Percentiles rank a stretch among this genome's conserved stretches.
These are phyloP conservation scores for Lachancea thermotolerans DNA, from an alignment of 805 yeast species.

Conservation along the genomic window DNA sequence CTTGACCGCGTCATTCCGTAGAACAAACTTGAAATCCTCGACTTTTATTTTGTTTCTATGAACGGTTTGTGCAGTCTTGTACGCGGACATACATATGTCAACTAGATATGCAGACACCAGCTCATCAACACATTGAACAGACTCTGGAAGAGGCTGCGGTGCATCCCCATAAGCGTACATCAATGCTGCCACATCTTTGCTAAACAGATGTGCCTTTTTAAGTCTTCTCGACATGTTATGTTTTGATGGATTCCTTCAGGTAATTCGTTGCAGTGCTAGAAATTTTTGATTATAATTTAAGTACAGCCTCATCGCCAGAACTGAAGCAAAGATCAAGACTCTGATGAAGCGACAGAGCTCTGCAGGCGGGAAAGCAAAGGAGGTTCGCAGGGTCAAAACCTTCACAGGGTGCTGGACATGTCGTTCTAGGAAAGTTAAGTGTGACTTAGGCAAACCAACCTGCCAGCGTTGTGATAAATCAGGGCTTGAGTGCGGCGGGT, in stretches of 20 bases:
- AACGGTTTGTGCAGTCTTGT: slow-evolving; percentile 43
- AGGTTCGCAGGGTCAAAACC: slow-evolving; percentile 47
- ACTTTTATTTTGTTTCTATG: slow-evolving; percentile 57
- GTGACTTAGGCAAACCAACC: slow-evolving; percentile 64
- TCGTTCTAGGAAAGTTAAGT: slow-evolving; percentile 69
- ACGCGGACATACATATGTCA: slow-evolving; percentile 52
- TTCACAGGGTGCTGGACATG: slow-evolving; percentile 90
- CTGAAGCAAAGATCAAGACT: background rate
- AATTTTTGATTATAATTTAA: background rate
- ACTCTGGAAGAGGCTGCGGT: slow-evolving; percentile 57
- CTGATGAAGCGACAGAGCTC: slow-evolving; percentile 11
- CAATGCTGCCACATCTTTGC: slow-evolving; percentile 49
- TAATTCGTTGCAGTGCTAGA: no score
- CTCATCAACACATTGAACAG: slow-evolving; percentile 62
- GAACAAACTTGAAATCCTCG: slow-evolving; percentile 66
- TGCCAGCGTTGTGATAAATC: slow-evolving; percentile 68
- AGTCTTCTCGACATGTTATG: slow-evolving; percentile 30
- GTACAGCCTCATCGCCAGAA: background rate
- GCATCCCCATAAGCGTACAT: slow-evolving; percentile 71
- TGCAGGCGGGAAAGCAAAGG: slow-evolving; percentile 7
- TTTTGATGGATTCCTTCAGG: background rate
- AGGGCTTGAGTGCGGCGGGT: slow-evolving; percentile 70
- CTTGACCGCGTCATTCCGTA: slow-evolving; percentile 59
- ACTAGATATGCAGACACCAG: slow-evolving; percentile 56
- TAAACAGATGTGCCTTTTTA: slow-evolving; percentile 39